These are phyloP conservation scores for Posidonia australis DNA, from an alignment of 106 monocot species.

Conservation along the genomic window DNA sequence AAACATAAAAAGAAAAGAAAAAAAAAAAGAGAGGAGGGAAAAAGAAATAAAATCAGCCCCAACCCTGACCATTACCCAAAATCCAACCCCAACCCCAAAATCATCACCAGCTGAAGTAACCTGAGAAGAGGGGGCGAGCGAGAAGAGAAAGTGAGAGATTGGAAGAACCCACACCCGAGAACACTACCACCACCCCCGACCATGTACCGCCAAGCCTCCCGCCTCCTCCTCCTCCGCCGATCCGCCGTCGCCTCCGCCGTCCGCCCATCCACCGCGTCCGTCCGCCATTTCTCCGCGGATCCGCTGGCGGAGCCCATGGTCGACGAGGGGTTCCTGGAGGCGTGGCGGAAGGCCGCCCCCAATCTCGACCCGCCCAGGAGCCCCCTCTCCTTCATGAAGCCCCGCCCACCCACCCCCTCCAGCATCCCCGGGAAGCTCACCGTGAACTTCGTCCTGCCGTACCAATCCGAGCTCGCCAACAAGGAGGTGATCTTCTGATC, in stretches of 20 bases:
- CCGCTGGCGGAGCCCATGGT: constrained; percentile 28
- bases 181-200: constrained; percentile 8
- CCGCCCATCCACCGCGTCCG: neutral
- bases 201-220: constrained; percentile 18
- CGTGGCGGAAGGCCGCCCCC: constrained; percentile 87
- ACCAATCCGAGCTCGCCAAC: constrained; percentile 76
- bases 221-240: constrained; percentile 13
- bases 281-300: constrained; percentile 24
- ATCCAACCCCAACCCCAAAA: too few species aligned
- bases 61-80: too few species aligned
- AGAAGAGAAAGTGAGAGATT: too few species aligned
- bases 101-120: too few species aligned
- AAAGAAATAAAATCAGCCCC: too few species aligned
- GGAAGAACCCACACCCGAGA: too few species aligned
- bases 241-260: constrained; percentile 6
- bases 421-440: constrained; percentile 87
- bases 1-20: too few species aligned
- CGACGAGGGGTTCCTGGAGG: constrained; percentile 54
- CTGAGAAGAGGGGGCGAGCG: too few species aligned
- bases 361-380: constrained; percentile 83
- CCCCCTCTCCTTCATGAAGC: constrained; percentile 78
- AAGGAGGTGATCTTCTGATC: constrained; percentile 57
- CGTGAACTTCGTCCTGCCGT: constrained; percentile 91
- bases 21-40: too few species aligned
- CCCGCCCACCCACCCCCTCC: constrained; percentile 57